Conservation (phyloP, 768 basidiomycete genomes). For the Crepidotus variabilis region DNA sequence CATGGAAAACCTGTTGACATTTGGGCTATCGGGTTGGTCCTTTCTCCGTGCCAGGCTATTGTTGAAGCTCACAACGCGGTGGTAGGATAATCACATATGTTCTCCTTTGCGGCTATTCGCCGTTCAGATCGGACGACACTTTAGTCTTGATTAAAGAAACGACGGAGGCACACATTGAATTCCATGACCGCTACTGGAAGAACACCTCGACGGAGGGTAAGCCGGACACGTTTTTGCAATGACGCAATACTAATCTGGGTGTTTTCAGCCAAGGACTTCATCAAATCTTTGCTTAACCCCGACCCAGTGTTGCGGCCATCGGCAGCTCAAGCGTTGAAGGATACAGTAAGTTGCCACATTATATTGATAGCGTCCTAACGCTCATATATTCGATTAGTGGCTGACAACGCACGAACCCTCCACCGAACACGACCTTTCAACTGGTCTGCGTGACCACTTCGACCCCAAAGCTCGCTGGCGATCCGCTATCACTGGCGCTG, state of each 20-base stretch:
- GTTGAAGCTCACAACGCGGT: not conserved
- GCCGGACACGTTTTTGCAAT: slow-evolving; percentile 8
- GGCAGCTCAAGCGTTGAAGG: slow-evolving; percentile 62
- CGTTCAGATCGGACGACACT: slow-evolving; percentile 83
- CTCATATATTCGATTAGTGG: slow-evolving; percentile 47
- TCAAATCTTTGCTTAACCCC: slow-evolving; percentile 63
- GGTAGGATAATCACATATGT: slow-evolving; percentile 91
- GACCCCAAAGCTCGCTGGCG: slow-evolving; percentile 73
- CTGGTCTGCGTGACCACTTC: slow-evolving; percentile 80
- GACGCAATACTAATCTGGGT: not conserved
- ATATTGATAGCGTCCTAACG: not conserved
- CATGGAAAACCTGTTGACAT: slow-evolving; percentile 93
- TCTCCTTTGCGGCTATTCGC: slow-evolving; percentile 91
- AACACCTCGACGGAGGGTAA: slow-evolving; percentile 78
- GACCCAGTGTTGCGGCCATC: slow-evolving; percentile 72
- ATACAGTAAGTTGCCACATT: slow-evolving; percentile 46
- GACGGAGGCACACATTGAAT: slow-evolving; percentile 79
- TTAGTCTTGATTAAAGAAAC: slow-evolving; percentile 79
- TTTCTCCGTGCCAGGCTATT: not conserved
- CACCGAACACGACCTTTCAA: slow-evolving; percentile 68
- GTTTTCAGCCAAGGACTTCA: slow-evolving; percentile 78
- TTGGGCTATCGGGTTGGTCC: slow-evolving; percentile 83
- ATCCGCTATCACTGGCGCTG: slow-evolving; percentile 55
- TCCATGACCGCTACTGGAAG: slow-evolving; percentile 94
- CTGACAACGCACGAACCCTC: slow-evolving; percentile 62